Evolutionary conservation across 2,329 filamentous ascomycete species (phyloP), one percentile per base, ranked within the genome.

Genomic region (Furcasterigmium sp.): DNA sequence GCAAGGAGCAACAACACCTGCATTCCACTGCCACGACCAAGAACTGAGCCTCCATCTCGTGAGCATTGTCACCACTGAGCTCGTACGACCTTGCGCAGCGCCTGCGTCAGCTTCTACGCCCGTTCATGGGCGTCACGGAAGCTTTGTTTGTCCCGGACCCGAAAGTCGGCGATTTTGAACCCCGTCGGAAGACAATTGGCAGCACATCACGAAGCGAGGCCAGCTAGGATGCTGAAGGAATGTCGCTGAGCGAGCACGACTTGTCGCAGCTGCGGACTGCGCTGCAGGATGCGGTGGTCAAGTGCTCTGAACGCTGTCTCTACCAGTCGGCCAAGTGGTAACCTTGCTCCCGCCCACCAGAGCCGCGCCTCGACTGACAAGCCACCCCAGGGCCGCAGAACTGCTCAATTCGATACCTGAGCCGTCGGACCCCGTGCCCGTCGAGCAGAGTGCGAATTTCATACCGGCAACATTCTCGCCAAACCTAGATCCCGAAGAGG

Each of bases 261-360:
- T 70, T 74, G 36, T 66, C 70, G 40, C 84, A 89, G 58, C 72
- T 94, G 47, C 81, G 85, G 57, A 76, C 75, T 29, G 80, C 87
- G 26, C 75, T 96, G 35, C 88, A 95, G 61, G 85, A 90, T 56
- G 89, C 91, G 23, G 84, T 93, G 3, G 76, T 93, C 19, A 90
- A 90, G 60, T 97, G 91, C 68, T 95, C 90, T 2, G 93, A 98
- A 61, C 76, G 93, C 62, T 95, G 93, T 63, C 77, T 98, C 11
- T 97, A 96, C 59, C 91, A 96, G 57, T 93, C 91, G 7, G 85
- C 93, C 21, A 97, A 97, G 81, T 98, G 93, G 93, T 95, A 62
- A 44, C 56, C 39, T 39, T 3, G 8, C 18, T 28, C 35, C 17
- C n/a, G 26, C 20, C 3, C 3, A 18, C 6, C 17, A 20, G n/a